Evolutionary conservation across 352 stramenopile genomes (phyloP), one percentile per base, ranked within the genome.

Genomic region (Phytophthora lateralis): DNA sequence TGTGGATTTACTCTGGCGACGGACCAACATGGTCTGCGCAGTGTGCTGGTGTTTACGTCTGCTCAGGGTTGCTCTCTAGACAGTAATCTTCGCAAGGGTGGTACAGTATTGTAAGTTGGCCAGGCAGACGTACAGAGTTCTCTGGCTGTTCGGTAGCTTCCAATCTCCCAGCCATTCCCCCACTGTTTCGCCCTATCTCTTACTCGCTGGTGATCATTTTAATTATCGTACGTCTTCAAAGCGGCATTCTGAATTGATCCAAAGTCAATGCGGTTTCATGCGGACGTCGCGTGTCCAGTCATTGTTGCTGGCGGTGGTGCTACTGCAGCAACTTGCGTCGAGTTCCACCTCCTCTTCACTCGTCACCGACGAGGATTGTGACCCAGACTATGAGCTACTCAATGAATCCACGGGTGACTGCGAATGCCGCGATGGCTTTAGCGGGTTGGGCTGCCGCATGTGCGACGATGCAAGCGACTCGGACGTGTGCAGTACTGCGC

Each of bases 361-460:
- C n/a, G 24, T 37, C 34, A 43, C 29, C n/a, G 44, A 52, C n/a
- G 38, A 15, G 0, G 45, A 50, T 0, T 91, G 82, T 48, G 79
- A 89, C 52, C 44, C 78, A 14, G 63, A 76, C 47, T 91, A 89
- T 46, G 73, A 77, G 32, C 52, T 63, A 17, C 63, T 72, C 43
- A 84, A 82, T 52, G 64, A 73, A 18, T 85, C 79, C 12, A 82
- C 74, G 1, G 63, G 66, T 15, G 39, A 63, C 15, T 91, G 82
- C 55, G 76, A 88, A 17, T 91, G 82, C 55, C 68, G 55, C 2
- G 35, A 56, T 0, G 79, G 82, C 10, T 91, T 91, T 52, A 75
- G 66, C 17, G 79, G 82, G n/a, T 74, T 80, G 43, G 76, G 70
- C 27, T 91, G 82, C 52, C 77, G 70, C 24, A 82, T 91, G 73